phyloP scores from a whole-genome alignment of 805 yeast species.

The Teunomyces cretensis region DNA sequence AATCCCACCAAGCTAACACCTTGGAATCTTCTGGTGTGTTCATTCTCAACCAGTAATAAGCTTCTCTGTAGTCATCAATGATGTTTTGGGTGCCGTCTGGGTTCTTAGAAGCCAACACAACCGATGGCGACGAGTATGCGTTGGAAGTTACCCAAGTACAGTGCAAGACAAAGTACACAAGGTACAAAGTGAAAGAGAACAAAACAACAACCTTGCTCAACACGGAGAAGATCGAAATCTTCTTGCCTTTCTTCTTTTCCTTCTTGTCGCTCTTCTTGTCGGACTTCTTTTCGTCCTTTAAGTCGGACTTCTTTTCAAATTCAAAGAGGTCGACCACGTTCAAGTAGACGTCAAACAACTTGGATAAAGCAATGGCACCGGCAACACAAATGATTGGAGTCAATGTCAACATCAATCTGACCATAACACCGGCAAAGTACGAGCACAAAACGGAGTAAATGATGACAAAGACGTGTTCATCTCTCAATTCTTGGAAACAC shows the following conservation, averaged over 20 bases:
- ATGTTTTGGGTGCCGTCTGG: constrained; percentile 83
- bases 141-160: constrained; percentile 96
- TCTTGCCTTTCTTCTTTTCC: constrained; percentile 10
- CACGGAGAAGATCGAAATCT: constrained; percentile 32
- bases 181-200: constrained; percentile 67
- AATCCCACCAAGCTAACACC: constrained; percentile 99
- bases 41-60: constrained; percentile 98
- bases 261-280: constrained; percentile 12
- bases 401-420: constrained; percentile 92
- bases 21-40: constrained; percentile 95
- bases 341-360: constrained; percentile 77
- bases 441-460: constrained; percentile 92
- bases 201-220: constrained; percentile 64
- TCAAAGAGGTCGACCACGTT: constrained; percentile 49
- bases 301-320: constrained; percentile 10
- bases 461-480: constrained; percentile 91
- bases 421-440: constrained; percentile 99
- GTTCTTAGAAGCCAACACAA: constrained; percentile 78
- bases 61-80: constrained; percentile 98
- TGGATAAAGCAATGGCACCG: constrained; percentile 85
- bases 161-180: constrained; percentile 81
- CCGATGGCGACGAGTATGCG: constrained; percentile 97
- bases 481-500: constrained; percentile 81
- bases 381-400: constrained; percentile 95
- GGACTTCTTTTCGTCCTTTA: constrained; percentile 6